Evolutionary conservation across 2,329 filamentous ascomycete genomes (phyloP), one percentile per base, ranked within the genome.

Genomic region (Elsinoe perseae): DNA sequence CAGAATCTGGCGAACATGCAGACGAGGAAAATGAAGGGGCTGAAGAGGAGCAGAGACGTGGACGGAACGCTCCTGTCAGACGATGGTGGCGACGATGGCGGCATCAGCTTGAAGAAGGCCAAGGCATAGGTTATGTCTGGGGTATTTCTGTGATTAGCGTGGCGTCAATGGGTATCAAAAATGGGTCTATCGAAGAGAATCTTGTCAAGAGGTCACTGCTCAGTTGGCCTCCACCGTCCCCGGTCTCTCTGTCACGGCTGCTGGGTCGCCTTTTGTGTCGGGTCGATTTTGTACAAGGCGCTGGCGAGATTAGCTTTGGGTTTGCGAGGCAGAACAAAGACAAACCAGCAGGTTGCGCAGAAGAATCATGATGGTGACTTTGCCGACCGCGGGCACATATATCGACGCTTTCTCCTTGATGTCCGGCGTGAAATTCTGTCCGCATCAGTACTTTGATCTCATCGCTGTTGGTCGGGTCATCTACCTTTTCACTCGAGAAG

Each of bases 21-120:
- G 78, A 95, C 91, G 54, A 85, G 93, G 68, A 98, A 98, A 83
- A 97, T 98, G 91, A 98, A 98, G 83, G 93, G 91, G 63, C 73
- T 98, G 63, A 98, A 97, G 82, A 80, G 93, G 62, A 83, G 80
- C 61, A 82, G 89, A 56, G 76, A 74, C 52, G 79, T 78, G 40
- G 77, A 76, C 21, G 81, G 80, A 53, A 64, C 63, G 7, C 63
- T 59, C n/a, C 64, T 66, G 18, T 67, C 65, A 27, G 60, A 59
- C 30, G 58, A 60, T 16, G 56, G 58, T 5, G 58, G 55, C 8
- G 57, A 43, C 7, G 57, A 59, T 16, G 59, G 59, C 10, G 59
- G 59, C 23, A 57, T 61, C 30, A 55, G 57, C 32, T 32, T 61
- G 50, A 61, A 61, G 56, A 61, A 61, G 52, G 16, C 56, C 14